phyloP scores from a whole-genome alignment of 2,329 filamentous ascomycete species.

The Venturiaceae sp. region DNA sequence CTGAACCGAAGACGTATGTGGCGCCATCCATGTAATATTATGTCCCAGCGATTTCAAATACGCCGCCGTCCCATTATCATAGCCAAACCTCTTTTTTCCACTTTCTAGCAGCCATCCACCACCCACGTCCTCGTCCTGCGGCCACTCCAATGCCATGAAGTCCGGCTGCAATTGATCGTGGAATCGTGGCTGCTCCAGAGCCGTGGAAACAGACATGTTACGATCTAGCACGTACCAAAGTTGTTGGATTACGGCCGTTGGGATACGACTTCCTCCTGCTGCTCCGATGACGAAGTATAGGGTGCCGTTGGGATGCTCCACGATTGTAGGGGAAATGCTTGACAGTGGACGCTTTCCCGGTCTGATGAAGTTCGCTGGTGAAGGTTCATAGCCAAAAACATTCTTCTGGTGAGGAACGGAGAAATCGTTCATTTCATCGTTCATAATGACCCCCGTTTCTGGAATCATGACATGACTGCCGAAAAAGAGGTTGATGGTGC shows the following conservation, averaged over 20 bases:
- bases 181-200: conserved; percentile 57
- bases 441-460: conserved; percentile 70
- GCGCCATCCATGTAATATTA: conserved; percentile 58
- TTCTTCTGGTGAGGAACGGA: conserved; percentile 70
- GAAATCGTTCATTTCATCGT: conserved; percentile 61
- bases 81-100: conserved; percentile 52
- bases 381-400: conserved; percentile 76
- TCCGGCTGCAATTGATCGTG: conserved; percentile 80
- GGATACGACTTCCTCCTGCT: conserved; percentile 75
- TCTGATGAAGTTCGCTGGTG: conserved; percentile 69
- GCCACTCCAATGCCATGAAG: conserved; percentile 52
- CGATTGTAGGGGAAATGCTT: conserved; percentile 71
- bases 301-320: conserved; percentile 54
- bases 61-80: conserved; percentile 53
- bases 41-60: conserved; percentile 58
- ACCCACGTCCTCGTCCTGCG: conserved; percentile 41
- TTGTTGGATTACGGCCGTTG: conserved; percentile 67
- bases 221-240: conserved; percentile 65
- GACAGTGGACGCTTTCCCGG: conserved; percentile 75
- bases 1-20: conserved; percentile 60
- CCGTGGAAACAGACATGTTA: conserved; percentile 47
- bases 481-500: conserved; percentile 81
- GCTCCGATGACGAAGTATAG: conserved; percentile 64
- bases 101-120: conserved; percentile 70
- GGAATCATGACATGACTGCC: conserved; percentile 72